Percentiles rank a stretch among this genome's conserved stretches.
phyloP scores from a whole-genome alignment of 148 eudicot species.

The Spergularia marina region DNA sequence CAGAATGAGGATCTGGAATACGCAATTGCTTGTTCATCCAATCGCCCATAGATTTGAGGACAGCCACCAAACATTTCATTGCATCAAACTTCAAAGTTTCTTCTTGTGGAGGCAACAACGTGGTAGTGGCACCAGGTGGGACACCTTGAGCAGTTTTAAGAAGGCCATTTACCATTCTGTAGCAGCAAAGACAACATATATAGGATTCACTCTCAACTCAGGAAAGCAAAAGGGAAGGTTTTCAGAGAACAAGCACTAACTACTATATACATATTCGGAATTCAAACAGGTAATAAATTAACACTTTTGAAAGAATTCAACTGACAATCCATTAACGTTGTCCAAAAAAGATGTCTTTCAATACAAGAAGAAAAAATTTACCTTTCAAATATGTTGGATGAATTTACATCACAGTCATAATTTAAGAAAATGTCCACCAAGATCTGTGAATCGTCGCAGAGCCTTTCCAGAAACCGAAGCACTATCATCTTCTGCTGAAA shows the following conservation, averaged over 20 bases:
- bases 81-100: constrained; percentile 83
- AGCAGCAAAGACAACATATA: constrained; percentile 19
- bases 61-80: constrained; percentile 86
- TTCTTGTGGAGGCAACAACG: constrained; percentile 93
- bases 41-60: constrained; percentile 93
- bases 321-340: not conserved
- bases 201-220: not conserved
- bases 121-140: constrained; percentile 77
- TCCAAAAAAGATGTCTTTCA: not conserved
- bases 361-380: constrained; percentile 24
- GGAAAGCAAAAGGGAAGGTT: not conserved
- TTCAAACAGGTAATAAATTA: not conserved
- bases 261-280: not conserved
- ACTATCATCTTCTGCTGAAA: constrained; percentile 99
- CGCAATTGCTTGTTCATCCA: constrained; percentile 95
- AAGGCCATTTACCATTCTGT: constrained; percentile 99
- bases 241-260: not conserved
- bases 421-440: constrained; percentile 97
- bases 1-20: constrained; percentile 74
- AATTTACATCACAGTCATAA: constrained; percentile 98
- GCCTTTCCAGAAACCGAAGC: constrained; percentile 85
- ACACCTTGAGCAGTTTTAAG: constrained; percentile 99
- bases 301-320: not conserved
- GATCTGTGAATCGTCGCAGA: constrained; percentile 90
- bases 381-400: constrained; percentile 99